Conservation (phyloP, 768 basidiomycete genomes). For the Trametes cinnabarina region DNA sequence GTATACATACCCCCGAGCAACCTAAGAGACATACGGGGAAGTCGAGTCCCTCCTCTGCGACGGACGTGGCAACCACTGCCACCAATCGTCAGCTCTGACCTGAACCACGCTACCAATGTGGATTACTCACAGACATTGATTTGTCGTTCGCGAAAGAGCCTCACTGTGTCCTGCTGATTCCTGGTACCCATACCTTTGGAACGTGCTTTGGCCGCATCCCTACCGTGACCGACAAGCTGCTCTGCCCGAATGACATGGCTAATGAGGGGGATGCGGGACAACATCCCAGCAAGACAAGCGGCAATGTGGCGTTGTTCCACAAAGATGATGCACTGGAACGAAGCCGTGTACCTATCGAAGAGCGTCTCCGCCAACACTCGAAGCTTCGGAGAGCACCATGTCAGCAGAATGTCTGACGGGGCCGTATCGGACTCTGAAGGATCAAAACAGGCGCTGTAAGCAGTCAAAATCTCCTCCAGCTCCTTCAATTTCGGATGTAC, state of each 20-base stretch:
- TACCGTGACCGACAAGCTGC: slow-evolving; percentile 71
- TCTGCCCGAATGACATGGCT: slow-evolving; percentile 56
- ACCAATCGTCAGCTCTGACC: too few species aligned
- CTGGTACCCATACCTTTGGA: slow-evolving; percentile 50
- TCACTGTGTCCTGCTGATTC: slow-evolving; percentile 58
- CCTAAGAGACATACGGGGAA: slow-evolving; percentile 57
- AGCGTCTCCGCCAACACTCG: slow-evolving; percentile 60
- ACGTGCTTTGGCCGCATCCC: slow-evolving; percentile 36
- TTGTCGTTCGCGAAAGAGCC: slow-evolving; percentile 59
- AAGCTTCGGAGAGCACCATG: slow-evolving; percentile 77
- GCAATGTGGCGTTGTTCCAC: slow-evolving; percentile 85
- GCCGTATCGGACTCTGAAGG: slow-evolving; percentile 30
- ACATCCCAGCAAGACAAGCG: slow-evolving; percentile 59
- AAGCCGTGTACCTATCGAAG: slow-evolving; percentile 45
- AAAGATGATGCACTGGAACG: slow-evolving; percentile 84
- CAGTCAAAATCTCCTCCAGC: slow-evolving; percentile 47
- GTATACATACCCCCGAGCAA: background rate
- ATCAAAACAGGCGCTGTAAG: slow-evolving; percentile 41
- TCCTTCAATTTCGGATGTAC: slow-evolving; percentile 45
- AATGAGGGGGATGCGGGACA: slow-evolving; percentile 59
- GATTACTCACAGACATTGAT: slow-evolving; percentile 63
- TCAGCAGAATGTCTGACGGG: slow-evolving; percentile 44
- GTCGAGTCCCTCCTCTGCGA: slow-evolving; percentile 91
- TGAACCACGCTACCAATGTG: background rate
- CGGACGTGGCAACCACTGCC: slow-evolving; percentile 76